These are phyloP conservation scores for Arctostaphylos glauca DNA, from an alignment of 148 eudicot species.

Conservation along the genomic window DNA sequence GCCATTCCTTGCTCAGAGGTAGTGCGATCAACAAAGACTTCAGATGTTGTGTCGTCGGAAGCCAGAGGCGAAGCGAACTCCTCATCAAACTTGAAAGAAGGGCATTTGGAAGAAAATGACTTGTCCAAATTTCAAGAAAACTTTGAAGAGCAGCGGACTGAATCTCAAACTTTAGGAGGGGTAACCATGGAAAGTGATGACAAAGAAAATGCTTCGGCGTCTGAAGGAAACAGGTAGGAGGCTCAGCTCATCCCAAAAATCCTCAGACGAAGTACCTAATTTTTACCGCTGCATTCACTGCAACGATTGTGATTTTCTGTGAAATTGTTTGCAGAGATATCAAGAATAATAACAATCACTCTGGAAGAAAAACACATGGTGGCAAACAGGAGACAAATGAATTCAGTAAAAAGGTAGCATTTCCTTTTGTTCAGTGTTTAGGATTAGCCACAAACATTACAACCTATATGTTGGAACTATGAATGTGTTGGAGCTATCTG, in stretches of 20 bases:
- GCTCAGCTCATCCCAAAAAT: neutral
- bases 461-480: neutral
- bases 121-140: conserved; percentile 7
- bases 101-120: conserved; percentile 13
- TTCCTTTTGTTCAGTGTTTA: too few relatives aligned
- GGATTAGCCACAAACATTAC: neutral
- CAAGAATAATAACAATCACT: conserved; percentile 20
- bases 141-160: conserved; percentile 13
- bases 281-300: neutral
- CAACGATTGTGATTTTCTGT: neutral
- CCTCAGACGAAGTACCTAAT: neutral
- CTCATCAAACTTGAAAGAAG: conserved; percentile 12
- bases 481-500: neutral
- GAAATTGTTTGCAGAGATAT: conserved; percentile 33
- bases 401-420: conserved; percentile 39
- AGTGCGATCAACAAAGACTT: conserved; percentile 14
- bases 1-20: neutral
- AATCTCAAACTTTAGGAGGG: conserved; percentile 20
- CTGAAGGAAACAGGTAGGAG: conserved; percentile 51
- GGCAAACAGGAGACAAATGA: conserved; percentile 27
- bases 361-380: conserved; percentile 30
- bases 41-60: conserved; percentile 15
- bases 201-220: conserved; percentile 60
- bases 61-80: conserved; percentile 17
- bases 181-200: conserved; percentile 33